A percentile compares a stretch with the other conserved stretches of the same genome.
Conservation (phyloP, 345 rosid species). For the Populus tremula region DNA sequence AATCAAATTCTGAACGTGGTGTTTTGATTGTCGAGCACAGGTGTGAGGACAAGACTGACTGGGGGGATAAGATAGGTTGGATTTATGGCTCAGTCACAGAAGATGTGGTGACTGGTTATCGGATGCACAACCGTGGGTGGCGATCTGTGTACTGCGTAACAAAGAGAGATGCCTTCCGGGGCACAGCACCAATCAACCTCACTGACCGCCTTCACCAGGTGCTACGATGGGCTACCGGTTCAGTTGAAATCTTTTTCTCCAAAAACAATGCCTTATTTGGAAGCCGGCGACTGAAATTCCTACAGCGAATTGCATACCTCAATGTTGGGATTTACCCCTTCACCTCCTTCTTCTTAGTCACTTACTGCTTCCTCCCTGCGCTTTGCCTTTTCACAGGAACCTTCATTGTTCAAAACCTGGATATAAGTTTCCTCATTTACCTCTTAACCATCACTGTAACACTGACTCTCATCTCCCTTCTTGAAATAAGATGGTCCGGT, state of each 20-base stretch:
- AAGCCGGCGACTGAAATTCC: slow-evolving; percentile 68
- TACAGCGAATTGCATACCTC: slow-evolving; percentile 78
- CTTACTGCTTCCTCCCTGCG: slow-evolving; percentile 87
- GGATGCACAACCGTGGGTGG: slow-evolving; percentile 99
- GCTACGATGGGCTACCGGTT: slow-evolving; percentile 94
- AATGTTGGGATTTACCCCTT: slow-evolving; percentile 88
- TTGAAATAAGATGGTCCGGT: slow-evolving; percentile 91
- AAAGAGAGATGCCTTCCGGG: slow-evolving; percentile 86
- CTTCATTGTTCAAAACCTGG: slow-evolving; percentile 65
- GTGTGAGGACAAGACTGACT: slow-evolving; percentile 86
- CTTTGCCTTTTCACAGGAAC: slow-evolving; percentile 72
- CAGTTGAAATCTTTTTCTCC: slow-evolving; percentile 88
- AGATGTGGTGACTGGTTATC: slow-evolving; percentile 88
- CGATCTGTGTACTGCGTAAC: slow-evolving; percentile 84
- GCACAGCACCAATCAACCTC: slow-evolving; percentile 87
- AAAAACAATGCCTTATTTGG: slow-evolving; percentile 71
- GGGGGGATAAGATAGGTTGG: slow-evolving; percentile 92
- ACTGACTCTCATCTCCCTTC: slow-evolving; percentile 61
- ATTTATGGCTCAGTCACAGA: slow-evolving; percentile 78
- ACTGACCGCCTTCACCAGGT: slow-evolving; percentile 93
- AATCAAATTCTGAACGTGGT: background rate
- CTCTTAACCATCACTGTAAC: slow-evolving; percentile 65
- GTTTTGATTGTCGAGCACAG: slow-evolving; percentile 17
- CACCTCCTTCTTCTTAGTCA: slow-evolving; percentile 70
- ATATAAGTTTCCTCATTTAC: slow-evolving; percentile 58